phyloP scores from a whole-genome alignment of 129 eudicot genomes.

The Dittrichia graveolens region DNA sequence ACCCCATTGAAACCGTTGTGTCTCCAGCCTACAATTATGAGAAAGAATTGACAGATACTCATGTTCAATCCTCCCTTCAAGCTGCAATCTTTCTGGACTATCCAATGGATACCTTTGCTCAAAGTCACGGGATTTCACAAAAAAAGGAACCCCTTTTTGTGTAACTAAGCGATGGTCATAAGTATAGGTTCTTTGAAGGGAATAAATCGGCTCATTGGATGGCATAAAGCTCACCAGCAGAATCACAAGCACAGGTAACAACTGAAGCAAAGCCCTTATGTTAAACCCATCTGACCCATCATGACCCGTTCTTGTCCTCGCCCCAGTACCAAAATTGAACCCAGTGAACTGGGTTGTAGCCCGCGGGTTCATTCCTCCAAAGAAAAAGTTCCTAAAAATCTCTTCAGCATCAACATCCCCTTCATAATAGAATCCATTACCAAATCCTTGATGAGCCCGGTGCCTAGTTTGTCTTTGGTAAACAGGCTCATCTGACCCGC shows the following conservation, averaged over 20 bases:
- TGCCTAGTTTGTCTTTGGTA: constrained; percentile 40
- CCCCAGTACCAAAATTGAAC: constrained; percentile 58
- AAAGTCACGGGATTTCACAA: constrained; percentile 57
- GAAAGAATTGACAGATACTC: constrained; percentile 55
- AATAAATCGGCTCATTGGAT: constrained; percentile 62
- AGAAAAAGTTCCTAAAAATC: constrained; percentile 82
- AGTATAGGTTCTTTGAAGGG: constrained; percentile 48
- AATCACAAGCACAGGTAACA: constrained; percentile 63
- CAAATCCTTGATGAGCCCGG: constrained; percentile 51
- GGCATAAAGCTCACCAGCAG: constrained; percentile 59
- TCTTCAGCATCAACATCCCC: constrained; percentile 76
- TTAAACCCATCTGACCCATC: constrained; percentile 48
- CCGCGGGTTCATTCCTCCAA: constrained; percentile 68
- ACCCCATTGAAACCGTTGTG: constrained; percentile 72
- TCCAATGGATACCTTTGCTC: constrained; percentile 57
- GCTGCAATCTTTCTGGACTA: constrained; percentile 49
- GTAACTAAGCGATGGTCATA: constrained; percentile 48
- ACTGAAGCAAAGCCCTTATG: constrained; percentile 48
- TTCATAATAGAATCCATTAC: constrained; percentile 62
- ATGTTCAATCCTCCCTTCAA: constrained; percentile 62
- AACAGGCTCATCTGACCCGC: constrained; percentile 64
- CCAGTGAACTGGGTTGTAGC: constrained; percentile 58
- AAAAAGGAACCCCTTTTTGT: constrained; percentile 64
- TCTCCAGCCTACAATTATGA: constrained; percentile 68
- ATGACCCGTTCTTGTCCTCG: constrained; percentile 47